Conservation (phyloP, 345 rosid species). For the Clausena lansium region DNA sequence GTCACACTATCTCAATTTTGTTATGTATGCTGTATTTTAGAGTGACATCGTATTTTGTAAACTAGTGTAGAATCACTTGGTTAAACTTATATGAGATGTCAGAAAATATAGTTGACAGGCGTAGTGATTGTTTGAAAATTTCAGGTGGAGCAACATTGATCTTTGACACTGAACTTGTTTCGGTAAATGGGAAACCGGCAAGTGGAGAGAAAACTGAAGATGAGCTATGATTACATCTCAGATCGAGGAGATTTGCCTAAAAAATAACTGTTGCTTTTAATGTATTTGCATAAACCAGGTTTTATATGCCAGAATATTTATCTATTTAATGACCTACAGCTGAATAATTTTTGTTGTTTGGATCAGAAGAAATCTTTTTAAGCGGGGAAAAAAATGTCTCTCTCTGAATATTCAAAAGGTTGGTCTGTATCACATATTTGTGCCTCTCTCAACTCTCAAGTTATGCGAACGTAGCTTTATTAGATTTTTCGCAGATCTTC, state of each 20-base stretch:
- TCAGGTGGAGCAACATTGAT: constrained; percentile 91
- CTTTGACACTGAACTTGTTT: constrained; percentile 88
- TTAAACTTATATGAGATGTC: background rate
- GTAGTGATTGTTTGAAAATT: constrained; percentile 15
- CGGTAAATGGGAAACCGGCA: constrained; percentile 69
- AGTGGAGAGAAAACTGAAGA: constrained; percentile 30
- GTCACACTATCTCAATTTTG: background rate
- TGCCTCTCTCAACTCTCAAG: no score
- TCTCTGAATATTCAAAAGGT: background rate
- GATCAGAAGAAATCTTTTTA: background rate
- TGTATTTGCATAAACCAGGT: background rate
- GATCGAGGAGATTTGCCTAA: no score
- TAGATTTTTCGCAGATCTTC: no score
- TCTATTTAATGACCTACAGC: background rate
- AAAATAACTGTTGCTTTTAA: background rate
- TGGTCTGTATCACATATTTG: background rate
- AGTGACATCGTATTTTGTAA: background rate
- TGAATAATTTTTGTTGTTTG: background rate
- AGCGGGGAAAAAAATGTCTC: no score
- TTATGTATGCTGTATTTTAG: background rate
- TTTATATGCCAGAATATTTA: background rate
- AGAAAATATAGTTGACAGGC: background rate
- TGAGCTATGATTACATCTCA: constrained; percentile 49
- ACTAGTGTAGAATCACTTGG: no score
- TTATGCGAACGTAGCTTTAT: no score